Conservation (phyloP, 495 filamentous ascomycete genomes). For the Aeminium ludgeri region DNA sequence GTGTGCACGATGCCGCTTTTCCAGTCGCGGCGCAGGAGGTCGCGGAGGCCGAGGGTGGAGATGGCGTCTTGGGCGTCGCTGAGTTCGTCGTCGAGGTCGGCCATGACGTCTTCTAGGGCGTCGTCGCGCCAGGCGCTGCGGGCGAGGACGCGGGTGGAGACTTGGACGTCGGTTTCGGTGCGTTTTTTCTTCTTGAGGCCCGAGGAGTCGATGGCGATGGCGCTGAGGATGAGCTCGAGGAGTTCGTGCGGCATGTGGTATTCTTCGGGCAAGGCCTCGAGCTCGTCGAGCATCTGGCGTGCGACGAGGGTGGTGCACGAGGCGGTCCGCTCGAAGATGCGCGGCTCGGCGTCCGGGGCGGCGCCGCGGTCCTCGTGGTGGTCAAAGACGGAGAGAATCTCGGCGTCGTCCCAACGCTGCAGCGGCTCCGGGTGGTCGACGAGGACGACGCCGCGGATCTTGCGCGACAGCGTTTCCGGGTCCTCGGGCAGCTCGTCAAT, state of each 20-base stretch:
- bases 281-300: slow-evolving; percentile 19
- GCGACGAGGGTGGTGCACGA: slow-evolving; percentile 18
- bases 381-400: slow-evolving; percentile 18
- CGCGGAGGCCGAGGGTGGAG: slow-evolving; percentile 11
- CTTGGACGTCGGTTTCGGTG: slow-evolving; percentile 10
- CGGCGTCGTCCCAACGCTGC: slow-evolving; percentile 16
- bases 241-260: slow-evolving; percentile 22
- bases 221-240: slow-evolving; percentile 17
- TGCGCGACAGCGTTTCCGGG: slow-evolving; percentile 13
- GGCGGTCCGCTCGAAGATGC: slow-evolving; percentile 18
- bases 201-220: slow-evolving; percentile 19
- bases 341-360: slow-evolving; percentile 11
- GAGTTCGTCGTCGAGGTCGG: slow-evolving; percentile 16
- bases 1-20: slow-evolving; percentile 18
- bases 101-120: slow-evolving; percentile 13
- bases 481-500: slow-evolving; percentile 19
- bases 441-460: slow-evolving; percentile 16
- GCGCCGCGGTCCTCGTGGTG: slow-evolving; percentile 17
- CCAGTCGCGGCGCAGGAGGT: slow-evolving; percentile 18
- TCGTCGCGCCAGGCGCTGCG: slow-evolving; percentile 14
- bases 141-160: slow-evolving; percentile 9
- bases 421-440: slow-evolving; percentile 17
- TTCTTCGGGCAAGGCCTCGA: slow-evolving; percentile 15
- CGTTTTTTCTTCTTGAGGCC: slow-evolving; percentile 7
- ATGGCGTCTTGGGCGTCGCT: slow-evolving; percentile 16